Percentiles rank a stretch among this genome's conserved stretches.
Conservation (phyloP, 108 stramenopile species). For the Nitzschia putrida region DNA sequence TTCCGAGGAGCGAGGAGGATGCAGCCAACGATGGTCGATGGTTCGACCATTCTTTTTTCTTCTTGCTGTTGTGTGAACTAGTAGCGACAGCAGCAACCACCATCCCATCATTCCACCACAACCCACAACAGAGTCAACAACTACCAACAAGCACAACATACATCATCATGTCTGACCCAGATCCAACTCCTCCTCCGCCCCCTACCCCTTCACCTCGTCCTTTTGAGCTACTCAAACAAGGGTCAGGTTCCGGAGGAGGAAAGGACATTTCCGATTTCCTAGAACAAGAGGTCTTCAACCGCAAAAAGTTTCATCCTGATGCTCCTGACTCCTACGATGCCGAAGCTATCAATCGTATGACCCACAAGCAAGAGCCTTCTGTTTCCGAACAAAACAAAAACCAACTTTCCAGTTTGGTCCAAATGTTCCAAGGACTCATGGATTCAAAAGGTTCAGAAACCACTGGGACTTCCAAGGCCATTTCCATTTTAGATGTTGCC, state of each 20-base stretch:
- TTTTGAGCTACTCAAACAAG: conserved; percentile 4
- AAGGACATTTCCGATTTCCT: conserved; percentile 11
- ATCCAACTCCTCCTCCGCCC: not conserved
- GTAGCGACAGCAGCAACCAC: no score
- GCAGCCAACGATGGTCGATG: no score
- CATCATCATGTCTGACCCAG: no score
- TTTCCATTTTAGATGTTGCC: conserved; percentile 11
- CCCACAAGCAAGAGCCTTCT: conserved; percentile 3
- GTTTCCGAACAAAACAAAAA: conserved; percentile 3
- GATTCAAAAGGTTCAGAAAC: not conserved
- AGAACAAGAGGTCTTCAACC: not conserved
- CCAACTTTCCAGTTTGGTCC: conserved; percentile 1
- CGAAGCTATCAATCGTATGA: conserved; percentile 16
- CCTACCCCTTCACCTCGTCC: conserved; percentile 1
- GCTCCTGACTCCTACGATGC: conserved; percentile 2
- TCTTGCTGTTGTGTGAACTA: no score
- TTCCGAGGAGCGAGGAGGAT: no score
- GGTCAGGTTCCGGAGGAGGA: not conserved
- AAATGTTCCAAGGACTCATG: conserved; percentile 2
- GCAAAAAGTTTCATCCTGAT: not conserved
- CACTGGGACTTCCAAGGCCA: not conserved
- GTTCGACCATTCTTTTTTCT: no score
- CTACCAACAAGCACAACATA: no score
- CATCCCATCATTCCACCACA: no score
- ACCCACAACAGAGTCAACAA: no score